These are phyloP conservation scores for Lactarius sanguifluus DNA, from an alignment of 768 basidiomycete genomes.

Conservation along the genomic window DNA sequence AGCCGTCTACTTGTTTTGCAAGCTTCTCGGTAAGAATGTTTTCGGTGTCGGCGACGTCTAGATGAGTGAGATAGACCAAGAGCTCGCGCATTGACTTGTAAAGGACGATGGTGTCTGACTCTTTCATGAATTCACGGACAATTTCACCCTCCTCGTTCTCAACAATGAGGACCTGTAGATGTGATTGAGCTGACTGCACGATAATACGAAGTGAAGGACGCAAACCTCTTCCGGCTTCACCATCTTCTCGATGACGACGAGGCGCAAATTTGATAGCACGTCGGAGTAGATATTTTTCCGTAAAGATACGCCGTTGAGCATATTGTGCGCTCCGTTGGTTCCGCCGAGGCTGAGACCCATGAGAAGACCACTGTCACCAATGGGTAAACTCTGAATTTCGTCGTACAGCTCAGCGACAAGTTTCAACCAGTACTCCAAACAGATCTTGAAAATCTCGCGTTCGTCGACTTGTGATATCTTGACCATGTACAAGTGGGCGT, in stretches of 20 bases:
- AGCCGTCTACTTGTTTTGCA: constrained; percentile 93
- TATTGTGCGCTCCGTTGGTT: constrained; percentile 55
- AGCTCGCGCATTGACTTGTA: constrained; percentile 99
- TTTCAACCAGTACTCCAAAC: constrained; percentile 96
- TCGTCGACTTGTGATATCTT: constrained; percentile 98
- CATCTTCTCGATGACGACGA: constrained; percentile 98
- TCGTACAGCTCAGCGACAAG: constrained; percentile 96
- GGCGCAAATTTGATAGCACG: constrained; percentile 87
- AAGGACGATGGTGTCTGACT: constrained; percentile 95
- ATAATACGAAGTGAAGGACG: constrained; percentile 4
- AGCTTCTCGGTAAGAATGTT: constrained; percentile 97
- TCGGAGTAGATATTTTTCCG: constrained; percentile 96
- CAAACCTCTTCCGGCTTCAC: constrained; percentile 98
- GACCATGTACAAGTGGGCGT: constrained; percentile 97
- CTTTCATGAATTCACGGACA: constrained; percentile 98
- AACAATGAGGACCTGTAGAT: constrained; percentile 83
- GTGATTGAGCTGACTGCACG: constrained; percentile 13
- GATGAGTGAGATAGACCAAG: constrained; percentile 94
- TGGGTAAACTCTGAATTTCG: constrained; percentile 90
- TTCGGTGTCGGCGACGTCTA: constrained; percentile 96
- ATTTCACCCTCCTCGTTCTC: constrained; percentile 99
- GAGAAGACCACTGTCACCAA: constrained; percentile 79
- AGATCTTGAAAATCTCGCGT: constrained; percentile 99
- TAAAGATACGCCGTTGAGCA: constrained; percentile 75
- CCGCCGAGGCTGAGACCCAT: constrained; percentile 88